Evolutionary conservation across 768 basidiomycete genomes (phyloP).

Genomic region (Leccinellum luteum): DNA sequence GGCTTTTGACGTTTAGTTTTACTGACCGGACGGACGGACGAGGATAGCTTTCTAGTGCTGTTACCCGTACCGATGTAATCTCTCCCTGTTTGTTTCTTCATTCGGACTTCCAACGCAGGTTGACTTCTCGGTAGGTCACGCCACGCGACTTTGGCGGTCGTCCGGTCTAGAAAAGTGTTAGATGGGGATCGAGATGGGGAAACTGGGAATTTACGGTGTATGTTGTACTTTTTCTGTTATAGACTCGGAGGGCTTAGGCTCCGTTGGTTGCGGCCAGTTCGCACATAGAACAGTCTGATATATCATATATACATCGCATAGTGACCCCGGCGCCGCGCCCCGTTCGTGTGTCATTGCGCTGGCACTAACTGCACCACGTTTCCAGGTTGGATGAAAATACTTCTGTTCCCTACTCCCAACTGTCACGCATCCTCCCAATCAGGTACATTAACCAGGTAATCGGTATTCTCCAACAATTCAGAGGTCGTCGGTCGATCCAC

Average conservation of each 20-base stretch:
- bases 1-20: slow-evolving; percentile 15
- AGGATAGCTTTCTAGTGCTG: slow-evolving; percentile 2
- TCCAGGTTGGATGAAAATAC: background rate
- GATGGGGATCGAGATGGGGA: background rate
- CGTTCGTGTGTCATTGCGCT: background rate
- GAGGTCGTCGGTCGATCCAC: background rate
- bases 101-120: background rate
- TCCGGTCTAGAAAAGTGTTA: background rate
- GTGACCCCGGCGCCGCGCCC: background rate
- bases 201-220: background rate
- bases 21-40: slow-evolving; percentile 13
- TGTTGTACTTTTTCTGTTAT: background rate
- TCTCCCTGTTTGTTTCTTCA: background rate
- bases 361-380: background rate
- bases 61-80: slow-evolving; percentile 5
- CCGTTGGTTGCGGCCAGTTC: background rate
- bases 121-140: background rate
- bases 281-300: background rate
- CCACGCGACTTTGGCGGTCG: background rate
- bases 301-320: background rate
- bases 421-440: background rate
- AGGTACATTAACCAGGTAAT: background rate
- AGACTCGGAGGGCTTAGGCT: background rate
- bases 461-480: background rate
- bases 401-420: background rate